phyloP scores from a whole-genome alignment of 352 stramenopile species.

The Pythium apleroticum region DNA sequence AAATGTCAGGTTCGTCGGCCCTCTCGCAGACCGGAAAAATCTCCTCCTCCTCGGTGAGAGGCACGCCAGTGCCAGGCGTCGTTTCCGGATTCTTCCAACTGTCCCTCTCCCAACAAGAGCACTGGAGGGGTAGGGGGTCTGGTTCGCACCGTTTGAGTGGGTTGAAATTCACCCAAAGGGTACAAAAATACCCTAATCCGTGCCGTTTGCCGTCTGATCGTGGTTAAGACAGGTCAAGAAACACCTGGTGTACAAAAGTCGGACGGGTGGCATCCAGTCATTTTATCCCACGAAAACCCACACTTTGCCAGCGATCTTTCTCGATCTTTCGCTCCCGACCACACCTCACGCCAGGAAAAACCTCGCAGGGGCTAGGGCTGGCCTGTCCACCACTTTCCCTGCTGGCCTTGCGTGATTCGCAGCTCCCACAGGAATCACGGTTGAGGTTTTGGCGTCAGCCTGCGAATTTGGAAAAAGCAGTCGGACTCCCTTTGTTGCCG shows the following conservation, averaged over 20 bases:
- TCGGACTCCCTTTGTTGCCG: slow-evolving; percentile 3
- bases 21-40: slow-evolving; percentile 31
- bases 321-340: slow-evolving; percentile 23
- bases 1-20: slow-evolving; percentile 3
- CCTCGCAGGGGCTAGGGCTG: slow-evolving; percentile 19
- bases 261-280: slow-evolving; percentile 17
- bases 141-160: neutral
- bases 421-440: neutral
- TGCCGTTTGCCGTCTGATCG: slow-evolving; percentile 13
- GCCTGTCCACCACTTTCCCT: slow-evolving; percentile 7
- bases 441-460: slow-evolving; percentile 25
- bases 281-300: slow-evolving; percentile 8
- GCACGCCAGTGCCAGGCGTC: slow-evolving; percentile 22
- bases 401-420: slow-evolving; percentile 25
- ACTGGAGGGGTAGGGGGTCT: neutral
- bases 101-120: neutral
- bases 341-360: slow-evolving; percentile 14
- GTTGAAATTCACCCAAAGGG: slow-evolving; percentile 12
- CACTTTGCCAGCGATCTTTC: slow-evolving; percentile 25
- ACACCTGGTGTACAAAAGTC: slow-evolving; percentile 21
- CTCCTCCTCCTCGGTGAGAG: slow-evolving; percentile 17
- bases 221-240: slow-evolving; percentile 7
- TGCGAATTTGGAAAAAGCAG: slow-evolving; percentile 25
- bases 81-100: neutral
- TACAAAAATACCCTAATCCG: slow-evolving; percentile 17